A percentile compares a stretch with the other conserved stretches of the same genome.
Evolutionary conservation across 257 asterid genomes (phyloP).

Genomic region (Anisodus tanguticus): DNA sequence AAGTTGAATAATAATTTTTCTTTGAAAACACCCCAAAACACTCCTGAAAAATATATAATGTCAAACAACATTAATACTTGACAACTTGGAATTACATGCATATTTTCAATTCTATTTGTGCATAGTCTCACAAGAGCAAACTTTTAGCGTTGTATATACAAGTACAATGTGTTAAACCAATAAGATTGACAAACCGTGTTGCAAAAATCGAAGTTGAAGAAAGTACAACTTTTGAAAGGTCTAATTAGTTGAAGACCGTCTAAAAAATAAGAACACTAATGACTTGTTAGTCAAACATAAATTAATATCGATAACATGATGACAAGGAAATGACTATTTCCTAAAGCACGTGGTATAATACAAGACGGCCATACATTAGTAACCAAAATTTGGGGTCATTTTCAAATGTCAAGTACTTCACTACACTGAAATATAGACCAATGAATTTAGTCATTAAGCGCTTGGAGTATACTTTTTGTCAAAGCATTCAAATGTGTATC

Average conservation of each 20-base stretch:
- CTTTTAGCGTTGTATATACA: neutral
- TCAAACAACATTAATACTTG: no score
- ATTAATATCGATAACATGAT: neutral
- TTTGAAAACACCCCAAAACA: neutral
- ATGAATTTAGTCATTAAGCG: neutral
- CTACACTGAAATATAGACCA: neutral
- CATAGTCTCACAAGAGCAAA: neutral
- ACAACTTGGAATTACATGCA: neutral
- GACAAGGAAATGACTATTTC: neutral
- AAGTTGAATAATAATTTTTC: no score
- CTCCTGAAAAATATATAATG: no score
- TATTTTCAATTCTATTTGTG: neutral
- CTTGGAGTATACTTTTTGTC: conserved; percentile 2
- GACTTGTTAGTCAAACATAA: neutral
- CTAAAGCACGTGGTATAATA: neutral
- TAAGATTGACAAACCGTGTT: neutral
- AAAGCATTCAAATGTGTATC: neutral
- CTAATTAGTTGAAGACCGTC: no score
- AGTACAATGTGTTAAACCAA: neutral
- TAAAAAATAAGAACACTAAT: neutral
- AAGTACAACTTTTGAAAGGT: neutral
- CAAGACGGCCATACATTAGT: neutral
- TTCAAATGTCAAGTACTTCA: conserved; percentile 25
- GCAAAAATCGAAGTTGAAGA: neutral
- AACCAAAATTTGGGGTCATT: neutral